Evolutionary conservation across 495 filamentous ascomycete species (phyloP), one percentile per base, ranked within the genome.

Genomic region (Penicillium dipodomyicola): DNA sequence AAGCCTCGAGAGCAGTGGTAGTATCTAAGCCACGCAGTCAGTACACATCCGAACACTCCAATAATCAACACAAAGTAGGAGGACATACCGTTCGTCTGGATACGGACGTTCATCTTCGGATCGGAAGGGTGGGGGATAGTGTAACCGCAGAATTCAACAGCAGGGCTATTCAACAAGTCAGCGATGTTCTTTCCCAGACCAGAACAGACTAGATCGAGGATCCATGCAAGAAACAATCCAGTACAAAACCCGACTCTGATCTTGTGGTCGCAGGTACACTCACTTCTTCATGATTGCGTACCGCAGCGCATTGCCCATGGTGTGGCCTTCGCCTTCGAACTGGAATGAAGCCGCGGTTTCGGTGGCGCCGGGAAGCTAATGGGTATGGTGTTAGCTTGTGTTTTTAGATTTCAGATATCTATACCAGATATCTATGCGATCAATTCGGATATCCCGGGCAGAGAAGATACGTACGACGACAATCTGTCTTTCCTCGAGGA

Each of bases 201-300:
- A 11, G 3, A 5, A 0, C 1, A 25, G 2, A n/a, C n/a, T n/a
- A n/a, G n/a, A 19, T 47, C n/a, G n/a, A 19, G n/a, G 5, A 5
- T 29, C 2, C 19, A 46, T 29, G 15, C 7, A 4, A 29, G 5
- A 27, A 15, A 7, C 5, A 1, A 30, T 19, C 15, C 45, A 6
- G 14, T 27, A 14, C 14, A 4, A 25, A n/a, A 11, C 15, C 42
- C 14, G 17, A 20, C 17, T 39, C 8, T 15, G 27, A 12, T 6
- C n/a, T 40, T 7, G 22, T 14, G 22, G 7, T n/a, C n/a, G 19
- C 15, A 39, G 35, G 40, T 0, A 33, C 25, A 71, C 81, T 54
- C 76, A 96, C 94, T 98, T 98, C 76, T 96, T 97, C 92, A 96
- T 97, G 63, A 97, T 96, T 58, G 96, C 87, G 68, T 88, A 97